Evolutionary conservation across 2,329 filamentous ascomycete species (phyloP).

Genomic region (Aspergillus clavatus): DNA sequence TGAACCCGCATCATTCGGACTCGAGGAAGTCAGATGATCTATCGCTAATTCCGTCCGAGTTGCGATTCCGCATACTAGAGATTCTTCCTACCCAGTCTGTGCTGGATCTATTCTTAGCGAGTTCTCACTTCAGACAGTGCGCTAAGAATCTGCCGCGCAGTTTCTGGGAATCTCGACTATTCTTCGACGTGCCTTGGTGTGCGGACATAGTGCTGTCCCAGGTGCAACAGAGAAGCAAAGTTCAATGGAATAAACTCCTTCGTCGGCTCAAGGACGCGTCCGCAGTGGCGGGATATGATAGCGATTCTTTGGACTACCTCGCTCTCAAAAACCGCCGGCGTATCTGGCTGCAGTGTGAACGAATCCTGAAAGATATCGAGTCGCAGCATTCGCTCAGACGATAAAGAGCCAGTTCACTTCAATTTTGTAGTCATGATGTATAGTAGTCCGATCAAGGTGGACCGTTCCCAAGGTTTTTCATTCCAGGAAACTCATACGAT

Average conservation of each 20-base stretch:
- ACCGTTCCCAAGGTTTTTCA: no score
- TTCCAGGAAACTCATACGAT: no score
- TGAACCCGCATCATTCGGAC: neutral
- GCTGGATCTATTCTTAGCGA: constrained; percentile 8
- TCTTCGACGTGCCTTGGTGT: constrained; percentile 10
- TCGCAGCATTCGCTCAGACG: no score
- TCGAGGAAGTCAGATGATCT: neutral
- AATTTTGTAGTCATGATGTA: no score
- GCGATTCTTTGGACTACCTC: constrained; percentile 2
- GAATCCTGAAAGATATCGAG: constrained; percentile 6
- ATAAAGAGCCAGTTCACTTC: no score
- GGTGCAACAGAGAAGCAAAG: constrained; percentile 1
- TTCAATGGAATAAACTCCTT: constrained; percentile 1
- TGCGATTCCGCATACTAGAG: constrained; percentile 4
- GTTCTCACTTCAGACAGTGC: constrained; percentile 3
- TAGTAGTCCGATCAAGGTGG: no score
- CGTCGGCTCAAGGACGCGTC: neutral
- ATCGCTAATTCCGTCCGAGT: constrained; percentile 5
- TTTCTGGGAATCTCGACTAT: constrained; percentile 8
- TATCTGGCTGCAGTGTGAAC: constrained; percentile 7
- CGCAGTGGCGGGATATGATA: constrained; percentile 1
- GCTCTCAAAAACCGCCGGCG: constrained; percentile 6
- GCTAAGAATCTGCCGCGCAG: constrained; percentile 4
- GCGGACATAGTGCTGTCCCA: constrained; percentile 6
- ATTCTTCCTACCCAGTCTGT: constrained; percentile 5